Conservation (phyloP, 225 moss, liverwort and hornwort species). For the Antitrichia curtipendula region DNA sequence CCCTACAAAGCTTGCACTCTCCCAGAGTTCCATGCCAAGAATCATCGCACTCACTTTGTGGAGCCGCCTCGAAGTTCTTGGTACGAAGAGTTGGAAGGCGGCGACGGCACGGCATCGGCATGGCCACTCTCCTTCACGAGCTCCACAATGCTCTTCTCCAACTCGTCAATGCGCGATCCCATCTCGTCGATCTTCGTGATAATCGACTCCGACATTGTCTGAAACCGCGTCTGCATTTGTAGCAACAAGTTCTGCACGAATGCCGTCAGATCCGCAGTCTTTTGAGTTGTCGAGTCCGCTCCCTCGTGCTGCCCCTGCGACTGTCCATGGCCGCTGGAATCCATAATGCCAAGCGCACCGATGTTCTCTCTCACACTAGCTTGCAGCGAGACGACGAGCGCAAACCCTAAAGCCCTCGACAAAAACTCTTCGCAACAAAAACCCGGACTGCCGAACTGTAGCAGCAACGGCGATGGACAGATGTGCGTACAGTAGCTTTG, state of each 20-base stretch:
- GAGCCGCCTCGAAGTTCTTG: conserved; percentile 17
- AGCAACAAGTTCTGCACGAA: conserved; percentile 83
- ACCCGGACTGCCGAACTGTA: background rate
- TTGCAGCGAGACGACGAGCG: background rate
- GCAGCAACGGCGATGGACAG: background rate
- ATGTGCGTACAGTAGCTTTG: background rate
- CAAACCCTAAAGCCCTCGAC: background rate
- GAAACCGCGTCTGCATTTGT: conserved; percentile 91
- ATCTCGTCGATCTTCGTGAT: conserved; percentile 89
- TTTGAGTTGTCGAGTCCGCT: conserved; percentile 39
- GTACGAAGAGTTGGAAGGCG: background rate
- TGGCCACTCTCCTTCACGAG: conserved; percentile 72
- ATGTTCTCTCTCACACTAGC: background rate
- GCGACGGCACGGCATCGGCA: conserved; percentile 3
- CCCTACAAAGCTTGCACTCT: background rate
- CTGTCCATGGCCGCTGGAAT: conserved; percentile 20
- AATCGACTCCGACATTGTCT: conserved; percentile 93
- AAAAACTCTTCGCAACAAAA: background rate
- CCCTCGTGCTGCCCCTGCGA: conserved; percentile 10
- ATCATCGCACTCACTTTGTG: background rate
- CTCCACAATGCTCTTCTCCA: conserved; percentile 76
- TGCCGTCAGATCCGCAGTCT: conserved; percentile 78
- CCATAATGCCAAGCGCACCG: background rate
- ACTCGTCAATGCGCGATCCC: conserved; percentile 79
- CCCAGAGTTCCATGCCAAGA: background rate